Percentiles rank a stretch among this genome's conserved stretches.
phyloP scores from a whole-genome alignment of 129 eudicot species.

The Centella asiatica region DNA sequence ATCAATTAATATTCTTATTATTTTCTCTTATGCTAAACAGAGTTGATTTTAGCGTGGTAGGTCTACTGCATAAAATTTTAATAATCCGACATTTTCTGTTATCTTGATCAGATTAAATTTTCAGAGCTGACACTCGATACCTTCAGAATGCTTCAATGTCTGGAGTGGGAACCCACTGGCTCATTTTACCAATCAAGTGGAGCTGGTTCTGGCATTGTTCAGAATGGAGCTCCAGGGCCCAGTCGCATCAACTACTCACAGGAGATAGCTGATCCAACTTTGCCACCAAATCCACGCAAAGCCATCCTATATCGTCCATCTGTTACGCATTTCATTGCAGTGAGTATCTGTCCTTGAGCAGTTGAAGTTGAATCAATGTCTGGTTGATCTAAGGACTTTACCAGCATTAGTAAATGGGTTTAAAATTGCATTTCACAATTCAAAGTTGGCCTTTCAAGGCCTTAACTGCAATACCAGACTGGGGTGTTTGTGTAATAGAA shows the following conservation, averaged over 20 bases:
- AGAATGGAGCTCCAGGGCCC: slow-evolving; percentile 45
- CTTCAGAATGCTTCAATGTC: slow-evolving; percentile 86
- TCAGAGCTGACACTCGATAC: slow-evolving; percentile 87
- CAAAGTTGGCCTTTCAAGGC: background rate
- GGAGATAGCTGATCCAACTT: slow-evolving; percentile 83
- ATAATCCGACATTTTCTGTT: no score
- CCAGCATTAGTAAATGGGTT: background rate
- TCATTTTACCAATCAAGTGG: slow-evolving; percentile 64
- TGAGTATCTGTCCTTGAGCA: slow-evolving; percentile 29
- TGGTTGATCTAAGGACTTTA: background rate
- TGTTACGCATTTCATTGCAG: slow-evolving; percentile 84
- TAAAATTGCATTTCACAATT: background rate
- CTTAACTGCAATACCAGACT: background rate
- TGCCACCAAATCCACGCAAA: slow-evolving; percentile 95
- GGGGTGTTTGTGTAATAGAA: background rate
- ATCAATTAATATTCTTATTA: no score
- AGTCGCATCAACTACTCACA: slow-evolving; percentile 42
- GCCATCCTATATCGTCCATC: slow-evolving; percentile 88
- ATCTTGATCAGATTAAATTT: slow-evolving; percentile 59
- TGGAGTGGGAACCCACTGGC: slow-evolving; percentile 99
- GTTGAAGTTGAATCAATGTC: no score
- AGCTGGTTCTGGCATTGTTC: slow-evolving; percentile 30
- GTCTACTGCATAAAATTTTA: slow-evolving; percentile 3
- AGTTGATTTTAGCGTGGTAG: slow-evolving; percentile 8
- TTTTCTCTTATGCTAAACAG: no score